Evolutionary conservation across 805 yeast genomes (phyloP).

Genomic region (Torulaspora delbrueckii): DNA sequence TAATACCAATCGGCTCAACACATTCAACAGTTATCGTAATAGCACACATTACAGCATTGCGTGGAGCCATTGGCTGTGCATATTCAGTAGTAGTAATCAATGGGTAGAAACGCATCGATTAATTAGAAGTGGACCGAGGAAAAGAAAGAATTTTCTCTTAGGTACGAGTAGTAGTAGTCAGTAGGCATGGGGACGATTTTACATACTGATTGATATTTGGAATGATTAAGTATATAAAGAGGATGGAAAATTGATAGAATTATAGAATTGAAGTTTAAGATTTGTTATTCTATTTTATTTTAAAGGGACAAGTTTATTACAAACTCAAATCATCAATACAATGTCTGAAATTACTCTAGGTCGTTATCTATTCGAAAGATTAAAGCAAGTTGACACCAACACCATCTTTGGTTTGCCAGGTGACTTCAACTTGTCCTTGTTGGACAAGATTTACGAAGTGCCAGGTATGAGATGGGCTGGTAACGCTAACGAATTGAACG

Average conservation of each 20-base stretch:
- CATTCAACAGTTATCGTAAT: background rate
- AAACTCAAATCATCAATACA: conserved; percentile 8
- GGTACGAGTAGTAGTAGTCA: conserved; percentile 1
- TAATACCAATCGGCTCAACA: background rate
- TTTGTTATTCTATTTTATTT: background rate
- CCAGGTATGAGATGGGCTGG: conserved; percentile 84
- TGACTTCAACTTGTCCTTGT: conserved; percentile 67
- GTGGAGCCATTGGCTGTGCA: background rate
- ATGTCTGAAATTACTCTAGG: conserved; percentile 60
- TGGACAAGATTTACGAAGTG: conserved; percentile 70
- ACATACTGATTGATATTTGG: background rate
- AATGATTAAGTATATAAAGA: background rate
- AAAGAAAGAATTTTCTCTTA: conserved; percentile 4
- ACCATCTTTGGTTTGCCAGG: conserved; percentile 81
- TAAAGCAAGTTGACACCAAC: conserved; percentile 63
- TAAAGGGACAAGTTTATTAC: conserved; percentile 2
- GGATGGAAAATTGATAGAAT: background rate
- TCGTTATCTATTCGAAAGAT: conserved; percentile 70
- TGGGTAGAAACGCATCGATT: too few species aligned
- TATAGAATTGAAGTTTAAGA: background rate
- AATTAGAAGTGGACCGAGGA: background rate
- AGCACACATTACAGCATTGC: background rate
- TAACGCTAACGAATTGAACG: conserved; percentile 84
- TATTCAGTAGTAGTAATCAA: background rate
- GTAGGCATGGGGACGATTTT: background rate